Base-by-base conservation (phyloP, 1,284 basidiomycete genomes). In the Trametes hirsuta region DNA sequence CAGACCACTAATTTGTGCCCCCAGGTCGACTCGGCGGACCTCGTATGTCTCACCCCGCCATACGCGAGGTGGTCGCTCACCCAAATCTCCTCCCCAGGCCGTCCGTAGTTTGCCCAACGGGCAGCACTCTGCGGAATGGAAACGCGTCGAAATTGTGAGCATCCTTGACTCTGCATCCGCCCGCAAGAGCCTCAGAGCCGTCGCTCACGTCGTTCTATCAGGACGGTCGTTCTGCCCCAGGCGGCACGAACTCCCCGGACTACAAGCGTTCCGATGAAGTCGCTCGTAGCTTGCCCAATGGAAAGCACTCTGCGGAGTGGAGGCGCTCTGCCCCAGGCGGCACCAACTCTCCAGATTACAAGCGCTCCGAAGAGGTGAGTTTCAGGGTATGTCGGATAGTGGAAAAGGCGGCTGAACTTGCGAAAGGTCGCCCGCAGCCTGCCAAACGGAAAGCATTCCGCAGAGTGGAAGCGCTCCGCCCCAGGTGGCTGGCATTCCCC, bases 1-100 rank as follows among this genome's bases (percentile, higher is more conserved):
- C 18, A 18, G 4, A 12, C 22, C 36, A 56, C 53, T 53, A 45
- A 56, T n/a, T 14, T 22, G 18, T 6, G 4, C 53, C 12, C 18
- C 36, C 34, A 61, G 61, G 34, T 56, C 34, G 53, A 49, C 40
- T 59, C 66, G 22, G 30, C 24, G 11, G 64, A 54, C 41, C 53
- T 60, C 36, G 64, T 64, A 60, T 42, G 61, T 58, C 40, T 45
- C 30, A 30, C 41, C 35, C 14, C 47, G n/a, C 42, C 3, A 24
- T 25, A 21, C 44, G 44, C 25, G 6, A 10, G 12, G 21, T 14
- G 4, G 18, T 11, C 36, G n/a, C 50, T 55, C 46, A 50, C 50
- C 39, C 12, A 1, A 11, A 46, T 30, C 30, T 47, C 45, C 39
- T 51, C 21, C 15, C 4, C 49, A 42, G 39, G 18, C 22, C 24